A percentile compares a stretch with the other conserved stretches of the same genome.
Conservation (phyloP, 345 rosid species). For the Aquilaria malaccensis region DNA sequence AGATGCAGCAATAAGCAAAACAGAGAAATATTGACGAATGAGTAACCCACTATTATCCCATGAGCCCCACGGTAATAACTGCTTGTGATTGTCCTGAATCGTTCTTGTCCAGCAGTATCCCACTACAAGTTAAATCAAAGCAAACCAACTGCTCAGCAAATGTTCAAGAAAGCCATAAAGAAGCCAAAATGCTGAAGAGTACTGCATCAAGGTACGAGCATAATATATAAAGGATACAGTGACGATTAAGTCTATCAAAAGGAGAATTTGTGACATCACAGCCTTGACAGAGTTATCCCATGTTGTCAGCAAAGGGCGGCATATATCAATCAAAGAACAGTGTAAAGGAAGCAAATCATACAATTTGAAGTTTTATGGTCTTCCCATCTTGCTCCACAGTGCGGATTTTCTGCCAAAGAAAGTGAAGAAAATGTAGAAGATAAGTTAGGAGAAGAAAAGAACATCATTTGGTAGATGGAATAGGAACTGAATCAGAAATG, state of each 20-base stretch:
- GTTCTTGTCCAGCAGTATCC: constrained; percentile 98
- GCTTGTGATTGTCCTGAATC: constrained; percentile 93
- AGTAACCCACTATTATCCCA: constrained; percentile 68
- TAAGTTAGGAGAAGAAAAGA: constrained; percentile 3
- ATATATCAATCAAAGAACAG: not conserved
- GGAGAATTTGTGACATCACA: not conserved
- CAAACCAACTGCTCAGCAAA: constrained; percentile 7
- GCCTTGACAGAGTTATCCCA: not conserved
- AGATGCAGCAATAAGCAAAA: not conserved
- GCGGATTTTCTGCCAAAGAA: constrained; percentile 57
- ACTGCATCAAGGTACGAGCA: not conserved
- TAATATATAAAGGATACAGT: not conserved
- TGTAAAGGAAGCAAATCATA: constrained; percentile 19
- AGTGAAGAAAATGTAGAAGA: not conserved
- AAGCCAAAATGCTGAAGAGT: not conserved
- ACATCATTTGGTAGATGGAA: too few species aligned
- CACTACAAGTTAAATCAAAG: constrained; percentile 42
- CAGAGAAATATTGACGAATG: constrained; percentile 2
- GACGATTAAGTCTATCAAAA: not conserved
- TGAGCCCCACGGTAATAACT: constrained; percentile 98
- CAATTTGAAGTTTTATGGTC: constrained; percentile 82
- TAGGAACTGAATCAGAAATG: not conserved
- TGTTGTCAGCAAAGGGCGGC: not conserved
- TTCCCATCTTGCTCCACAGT: constrained; percentile 91
- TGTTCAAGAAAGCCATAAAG: not conserved